Percentiles rank a stretch among this genome's conserved stretches.
Evolutionary conservation across 768 basidiomycete species (phyloP).

Genomic region (Mrakia hoshinonis): DNA sequence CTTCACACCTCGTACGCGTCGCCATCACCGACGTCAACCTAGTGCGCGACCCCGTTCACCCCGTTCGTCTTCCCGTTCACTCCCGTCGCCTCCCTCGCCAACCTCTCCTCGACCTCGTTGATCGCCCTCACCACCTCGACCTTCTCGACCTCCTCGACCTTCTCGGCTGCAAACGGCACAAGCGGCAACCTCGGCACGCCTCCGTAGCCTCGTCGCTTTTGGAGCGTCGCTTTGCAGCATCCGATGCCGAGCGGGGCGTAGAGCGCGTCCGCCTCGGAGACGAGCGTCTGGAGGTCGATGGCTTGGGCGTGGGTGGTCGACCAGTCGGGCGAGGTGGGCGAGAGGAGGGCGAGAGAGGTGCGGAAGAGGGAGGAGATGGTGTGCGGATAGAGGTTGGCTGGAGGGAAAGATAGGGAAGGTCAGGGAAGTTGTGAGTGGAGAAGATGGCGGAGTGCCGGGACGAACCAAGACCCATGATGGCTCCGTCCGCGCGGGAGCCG

Average conservation of each 20-base stretch:
- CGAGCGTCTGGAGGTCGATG: constrained; percentile 65
- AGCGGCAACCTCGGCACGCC: constrained; percentile 71
- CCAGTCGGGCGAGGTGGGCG: constrained; percentile 40
- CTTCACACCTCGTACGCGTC: too few species aligned
- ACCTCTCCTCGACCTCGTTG: constrained; percentile 50
- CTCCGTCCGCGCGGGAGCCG: constrained; percentile 65
- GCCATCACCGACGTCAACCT: too few species aligned
- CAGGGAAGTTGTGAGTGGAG: constrained; percentile 43
- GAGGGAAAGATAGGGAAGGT: background rate
- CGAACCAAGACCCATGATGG: constrained; percentile 71
- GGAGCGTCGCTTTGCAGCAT: constrained; percentile 72
- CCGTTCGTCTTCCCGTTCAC: too few species aligned
- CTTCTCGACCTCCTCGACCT: constrained; percentile 57
- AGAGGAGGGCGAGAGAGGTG: constrained; percentile 52
- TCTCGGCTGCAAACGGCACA: constrained; percentile 52
- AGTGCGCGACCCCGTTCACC: too few species aligned
- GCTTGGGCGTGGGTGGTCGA: constrained; percentile 55
- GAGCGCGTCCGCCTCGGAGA: constrained; percentile 70
- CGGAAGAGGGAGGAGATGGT: constrained; percentile 56
- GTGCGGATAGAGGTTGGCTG: constrained; percentile 43
- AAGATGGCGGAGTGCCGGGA: constrained; percentile 43
- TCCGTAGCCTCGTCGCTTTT: constrained; percentile 66
- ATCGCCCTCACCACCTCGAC: constrained; percentile 65
- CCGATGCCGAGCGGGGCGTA: constrained; percentile 66
- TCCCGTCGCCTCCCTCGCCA: constrained; percentile 25